Conservation (phyloP, 179 eudicot genomes). For the Gypsophila paniculata region DNA sequence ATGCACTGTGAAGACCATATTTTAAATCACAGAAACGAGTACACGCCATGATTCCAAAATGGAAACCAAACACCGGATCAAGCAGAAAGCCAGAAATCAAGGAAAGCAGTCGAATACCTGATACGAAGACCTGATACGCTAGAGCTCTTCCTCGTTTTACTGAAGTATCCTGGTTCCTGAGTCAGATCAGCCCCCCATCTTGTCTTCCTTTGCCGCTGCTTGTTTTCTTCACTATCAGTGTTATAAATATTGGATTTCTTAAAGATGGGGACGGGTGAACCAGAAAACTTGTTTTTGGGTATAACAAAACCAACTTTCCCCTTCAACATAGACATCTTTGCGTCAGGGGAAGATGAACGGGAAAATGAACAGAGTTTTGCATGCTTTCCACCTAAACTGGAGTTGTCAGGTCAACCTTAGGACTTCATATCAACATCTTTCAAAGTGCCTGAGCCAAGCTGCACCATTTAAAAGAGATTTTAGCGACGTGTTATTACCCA, state of each 20-base stretch:
- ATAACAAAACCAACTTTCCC: constrained; percentile 84
- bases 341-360: constrained; percentile 42
- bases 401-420: neutral
- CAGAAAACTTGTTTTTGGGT: constrained; percentile 91
- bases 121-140: constrained; percentile 98
- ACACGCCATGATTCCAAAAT: neutral
- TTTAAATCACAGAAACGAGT: neutral
- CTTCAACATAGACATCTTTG: constrained; percentile 63
- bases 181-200: constrained; percentile 89
- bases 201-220: constrained; percentile 67
- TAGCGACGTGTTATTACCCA: neutral
- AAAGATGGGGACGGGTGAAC: constrained; percentile 72
- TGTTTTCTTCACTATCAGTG: constrained; percentile 45
- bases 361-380: constrained; percentile 34
- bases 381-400: constrained; percentile 15
- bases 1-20: neutral
- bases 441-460: constrained; percentile 1
- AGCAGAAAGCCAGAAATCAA: neutral
- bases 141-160: constrained; percentile 71
- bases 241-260: constrained; percentile 57
- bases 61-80: constrained; percentile 22
- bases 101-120: constrained; percentile 51
- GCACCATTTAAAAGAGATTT: neutral
- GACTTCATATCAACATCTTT: neutral
- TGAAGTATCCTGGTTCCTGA: constrained; percentile 74